Evolutionary conservation across 2,329 filamentous ascomycete species (phyloP).

Genomic region (Aquanectria penicillioides): DNA sequence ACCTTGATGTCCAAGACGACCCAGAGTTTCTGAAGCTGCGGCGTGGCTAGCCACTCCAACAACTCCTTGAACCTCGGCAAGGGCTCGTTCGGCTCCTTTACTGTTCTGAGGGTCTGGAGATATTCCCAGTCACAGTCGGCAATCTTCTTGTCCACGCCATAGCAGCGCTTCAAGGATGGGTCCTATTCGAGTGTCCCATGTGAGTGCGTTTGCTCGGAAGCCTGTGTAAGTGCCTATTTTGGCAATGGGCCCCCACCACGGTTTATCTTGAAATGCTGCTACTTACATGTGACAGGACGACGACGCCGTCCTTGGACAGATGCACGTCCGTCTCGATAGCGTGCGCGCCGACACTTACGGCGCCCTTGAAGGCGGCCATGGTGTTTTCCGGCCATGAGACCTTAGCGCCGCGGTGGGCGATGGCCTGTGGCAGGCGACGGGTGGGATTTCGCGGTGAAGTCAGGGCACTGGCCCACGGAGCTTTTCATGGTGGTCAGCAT

Average conservation of each 20-base stretch:
- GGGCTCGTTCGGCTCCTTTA: slow-evolving; percentile 72
- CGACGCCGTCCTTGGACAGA: slow-evolving; percentile 81
- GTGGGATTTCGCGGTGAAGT: slow-evolving; percentile 39
- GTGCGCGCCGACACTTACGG: slow-evolving; percentile 78
- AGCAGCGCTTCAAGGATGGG: slow-evolving; percentile 80
- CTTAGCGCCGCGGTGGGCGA: slow-evolving; percentile 84
- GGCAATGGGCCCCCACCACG: too few species aligned
- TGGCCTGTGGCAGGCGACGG: slow-evolving; percentile 70
- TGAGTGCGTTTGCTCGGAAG: not conserved
- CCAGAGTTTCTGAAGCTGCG: slow-evolving; percentile 77
- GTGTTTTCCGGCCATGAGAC: slow-evolving; percentile 86
- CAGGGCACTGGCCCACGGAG: slow-evolving; percentile 48
- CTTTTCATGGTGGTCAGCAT: slow-evolving; percentile 23
- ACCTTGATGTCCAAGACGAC: slow-evolving; percentile 90
- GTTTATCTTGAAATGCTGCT: not conserved
- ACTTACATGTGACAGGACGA: slow-evolving; percentile 83
- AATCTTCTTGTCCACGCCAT: slow-evolving; percentile 77
- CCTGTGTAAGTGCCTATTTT: slow-evolving; percentile 15
- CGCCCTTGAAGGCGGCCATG: slow-evolving; percentile 79
- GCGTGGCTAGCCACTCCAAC: slow-evolving; percentile 74
- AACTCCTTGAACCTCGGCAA: slow-evolving; percentile 82
- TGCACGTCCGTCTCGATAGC: slow-evolving; percentile 92
- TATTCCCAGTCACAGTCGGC: slow-evolving; percentile 81
- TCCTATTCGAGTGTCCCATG: slow-evolving; percentile 62
- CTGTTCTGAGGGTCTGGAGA: slow-evolving; percentile 73